Evolutionary conservation across 192 early-diverging fungal genomes (phyloP), one percentile per base, ranked within the genome.

Genomic region (Thamnidium elegans): DNA sequence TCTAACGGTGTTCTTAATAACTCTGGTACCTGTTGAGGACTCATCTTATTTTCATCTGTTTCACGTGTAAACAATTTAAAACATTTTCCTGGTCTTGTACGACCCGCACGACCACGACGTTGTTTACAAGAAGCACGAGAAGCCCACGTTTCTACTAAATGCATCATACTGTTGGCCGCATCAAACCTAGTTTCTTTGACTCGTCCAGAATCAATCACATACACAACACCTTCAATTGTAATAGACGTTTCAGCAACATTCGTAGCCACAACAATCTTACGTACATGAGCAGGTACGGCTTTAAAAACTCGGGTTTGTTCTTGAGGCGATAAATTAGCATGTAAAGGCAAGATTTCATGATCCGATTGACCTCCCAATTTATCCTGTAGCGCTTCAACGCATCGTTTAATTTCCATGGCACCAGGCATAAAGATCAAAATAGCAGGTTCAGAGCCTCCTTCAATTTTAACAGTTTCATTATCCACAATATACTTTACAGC

Each of bases 191-290:
- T 72, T 58, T 87, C 86, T 56, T 87, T 86, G 23, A 89, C 86
- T 7, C 87, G 76, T 0, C 89, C 89, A 1, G 81, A 76, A 61
- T 91, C 89, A 36, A 91, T 77, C 0, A 91, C 89, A 74, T 85
- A 87, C 5, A 86, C 84, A 14, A 91, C 75, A 45, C 88, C 89
- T 30, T 93, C 89, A 45, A 93, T 89, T 4, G 91, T 92, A 59
- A 92, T 88, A 65, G 89, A 86, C 0, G 91, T 93, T 71, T 93
- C 91, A 9, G 91, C 91, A 58, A 93, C 86, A 50, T 92, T 93
- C 21, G 91, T 93, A 5, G 86, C 76, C 14, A 92, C 64, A 9
- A 93, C 87, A 52, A 93, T 79, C 68, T 93, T 93, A 19, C 89
- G 66, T 9, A 79, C 55, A 4, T 83, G 81, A 7, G 62, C 58